Conservation (phyloP, 1,139 yeast genomes). For the Pichia terricola region DNA sequence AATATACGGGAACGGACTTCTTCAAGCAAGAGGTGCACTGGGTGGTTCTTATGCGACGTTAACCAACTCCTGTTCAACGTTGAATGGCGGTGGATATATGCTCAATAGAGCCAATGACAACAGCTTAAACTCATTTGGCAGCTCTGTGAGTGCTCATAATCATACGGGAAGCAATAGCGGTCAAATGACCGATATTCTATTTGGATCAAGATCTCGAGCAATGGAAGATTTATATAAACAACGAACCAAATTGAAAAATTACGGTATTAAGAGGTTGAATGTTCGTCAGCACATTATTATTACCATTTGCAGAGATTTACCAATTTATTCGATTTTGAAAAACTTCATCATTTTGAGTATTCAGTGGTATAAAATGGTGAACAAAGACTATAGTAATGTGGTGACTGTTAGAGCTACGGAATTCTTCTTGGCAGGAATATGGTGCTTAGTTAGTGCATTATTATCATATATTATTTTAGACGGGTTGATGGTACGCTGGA, state of each 20-base stretch:
- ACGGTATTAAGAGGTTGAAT: constrained; percentile 59
- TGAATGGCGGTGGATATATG: too few species aligned
- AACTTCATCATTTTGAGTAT: constrained; percentile 20
- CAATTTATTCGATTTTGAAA: constrained; percentile 29
- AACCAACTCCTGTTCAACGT: too few species aligned
- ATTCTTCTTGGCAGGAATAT: constrained; percentile 59
- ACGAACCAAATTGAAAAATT: constrained; percentile 34
- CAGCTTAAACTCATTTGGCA: too few species aligned
- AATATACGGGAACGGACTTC: too few species aligned
- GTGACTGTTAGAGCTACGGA: constrained; percentile 59
- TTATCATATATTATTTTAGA: constrained; percentile 78
- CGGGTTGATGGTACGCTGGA: constrained; percentile 89
- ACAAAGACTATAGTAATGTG: constrained; percentile 19
- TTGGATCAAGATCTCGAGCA: constrained; percentile 17
- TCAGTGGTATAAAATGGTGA: constrained; percentile 18
- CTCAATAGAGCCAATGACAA: too few species aligned
- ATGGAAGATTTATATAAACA: constrained; percentile 20
- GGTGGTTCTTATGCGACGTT: too few species aligned
- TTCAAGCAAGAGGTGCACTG: too few species aligned
- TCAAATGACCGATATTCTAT: too few species aligned
- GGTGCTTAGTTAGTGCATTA: constrained; percentile 84
- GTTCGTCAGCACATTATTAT: constrained; percentile 71
- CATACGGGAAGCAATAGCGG: too few species aligned
- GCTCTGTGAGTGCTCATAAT: too few species aligned
- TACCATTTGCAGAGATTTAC: constrained; percentile 64